Conservation (phyloP, 2,329 filamentous ascomycete species). For the Fusarium brachygibbosum region DNA sequence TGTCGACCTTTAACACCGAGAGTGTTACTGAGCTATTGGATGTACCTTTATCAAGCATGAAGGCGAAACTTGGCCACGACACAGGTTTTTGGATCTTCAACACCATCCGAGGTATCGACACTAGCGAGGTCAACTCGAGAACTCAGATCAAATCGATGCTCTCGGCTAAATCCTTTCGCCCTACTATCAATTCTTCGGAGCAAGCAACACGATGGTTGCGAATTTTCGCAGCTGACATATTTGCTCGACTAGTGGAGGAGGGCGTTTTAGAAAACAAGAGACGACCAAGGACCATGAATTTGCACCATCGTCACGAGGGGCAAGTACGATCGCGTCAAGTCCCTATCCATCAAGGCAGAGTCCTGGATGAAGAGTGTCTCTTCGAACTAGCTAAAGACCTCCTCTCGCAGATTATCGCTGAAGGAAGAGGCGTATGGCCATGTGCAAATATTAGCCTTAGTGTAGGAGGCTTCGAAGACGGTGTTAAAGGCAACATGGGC, state of each 20-base stretch:
- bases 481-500: conserved; percentile 83
- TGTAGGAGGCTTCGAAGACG: conserved; percentile 93
- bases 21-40: conserved; percentile 79
- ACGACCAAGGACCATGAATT: conserved; percentile 84
- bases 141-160: conserved; percentile 98
- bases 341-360: conserved; percentile 81
- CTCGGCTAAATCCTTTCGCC: conserved; percentile 94
- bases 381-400: conserved; percentile 83
- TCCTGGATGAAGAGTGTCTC: conserved; percentile 78
- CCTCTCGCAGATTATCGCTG: conserved; percentile 80
- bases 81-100: conserved; percentile 89
- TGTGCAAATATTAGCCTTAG: conserved; percentile 91
- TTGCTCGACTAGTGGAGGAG: conserved; percentile 89
- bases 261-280: conserved; percentile 89
- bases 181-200: conserved; percentile 81
- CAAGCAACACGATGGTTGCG: conserved; percentile 87
- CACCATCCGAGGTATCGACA: conserved; percentile 86
- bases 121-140: conserved; percentile 87
- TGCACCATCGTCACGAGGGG: conserved; percentile 82
- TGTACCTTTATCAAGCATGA: conserved; percentile 80
- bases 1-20: conserved; percentile 85
- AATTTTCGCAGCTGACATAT: conserved; percentile 94
- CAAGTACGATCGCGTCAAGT: conserved; percentile 81
- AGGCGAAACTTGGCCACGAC: conserved; percentile 83
- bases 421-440: conserved; percentile 83